Evolutionary conservation across 352 stramenopile genomes (phyloP), one percentile per base, ranked within the genome.

Genomic region (Ochromonadaceae sp.): DNA sequence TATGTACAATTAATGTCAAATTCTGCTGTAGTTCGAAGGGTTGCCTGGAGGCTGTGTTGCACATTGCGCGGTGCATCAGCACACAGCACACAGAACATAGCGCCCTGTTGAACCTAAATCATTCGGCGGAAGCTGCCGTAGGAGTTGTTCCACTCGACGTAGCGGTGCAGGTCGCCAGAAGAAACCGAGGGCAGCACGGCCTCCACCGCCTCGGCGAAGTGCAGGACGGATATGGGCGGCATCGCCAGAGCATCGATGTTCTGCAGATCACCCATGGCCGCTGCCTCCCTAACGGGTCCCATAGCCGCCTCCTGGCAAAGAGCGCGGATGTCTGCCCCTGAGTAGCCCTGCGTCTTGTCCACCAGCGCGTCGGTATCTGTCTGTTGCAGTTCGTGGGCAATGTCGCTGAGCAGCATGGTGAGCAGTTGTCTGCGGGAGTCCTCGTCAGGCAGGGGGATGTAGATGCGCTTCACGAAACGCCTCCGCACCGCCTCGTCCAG

Each of bases 291-390:
- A 48, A 99, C 88, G 1, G 94, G 93, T 15, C 90, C 91, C 90
- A 98, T 97, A 4, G 92, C 88, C 31, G 93, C 95, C 67, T 99
- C 92, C 0, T 81, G 93, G 67, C 89, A 98, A 26, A 99, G 73
- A n/a, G 87, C 82, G 38, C 88, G 88, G 26, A 99, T 79, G 74
- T 99, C 95, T 10, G 93, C 91, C 49, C 93, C 93, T 15, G 55
- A 62, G 39, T 43, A 62, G 80, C 79, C 84, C 78, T 87, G 81
- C 0, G 81, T 91, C 25, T 77, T 77, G 12, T 84, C 66, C 1
- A 91, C 83, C n/a, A 97, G 75, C 55, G 83, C 82, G 7, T 78
- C 69, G 30, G 95, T 83, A 46, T 96, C 84, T n/a, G 81, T 73
- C 14, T 83, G 70, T 1, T 78, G 80, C 31, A 98, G 66, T 34